phyloP scores from a whole-genome alignment of 2,329 filamentous ascomycete species.

The Eutypella sp. region DNA sequence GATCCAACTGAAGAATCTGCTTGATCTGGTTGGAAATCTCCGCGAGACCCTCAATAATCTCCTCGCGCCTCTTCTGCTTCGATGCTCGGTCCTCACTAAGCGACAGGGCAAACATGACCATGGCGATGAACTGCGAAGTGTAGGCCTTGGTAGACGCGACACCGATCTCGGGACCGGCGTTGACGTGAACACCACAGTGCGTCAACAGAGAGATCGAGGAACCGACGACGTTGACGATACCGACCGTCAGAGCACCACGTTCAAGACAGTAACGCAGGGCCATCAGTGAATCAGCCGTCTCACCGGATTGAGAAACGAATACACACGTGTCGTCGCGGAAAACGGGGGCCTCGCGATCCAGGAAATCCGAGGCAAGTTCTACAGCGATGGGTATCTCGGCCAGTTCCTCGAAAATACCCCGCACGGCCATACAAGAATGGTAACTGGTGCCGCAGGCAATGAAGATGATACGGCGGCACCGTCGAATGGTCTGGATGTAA shows the following conservation, averaged over 20 bases:
- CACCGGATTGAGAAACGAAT: slow-evolving; percentile 97
- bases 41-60: slow-evolving; percentile 91
- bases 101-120: slow-evolving; percentile 99
- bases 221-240: slow-evolving; percentile 97
- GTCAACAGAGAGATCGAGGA: slow-evolving; percentile 98
- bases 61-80: slow-evolving; percentile 84
- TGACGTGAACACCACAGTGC: slow-evolving; percentile 99
- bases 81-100: slow-evolving; percentile 94
- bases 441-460: slow-evolving; percentile 98
- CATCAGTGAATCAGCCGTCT: slow-evolving; percentile 97
- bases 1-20: slow-evolving; percentile 84
- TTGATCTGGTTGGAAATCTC: slow-evolving; percentile 89
- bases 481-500: slow-evolving; percentile 93
- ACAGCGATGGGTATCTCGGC: slow-evolving; percentile 97
- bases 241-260: slow-evolving; percentile 92
- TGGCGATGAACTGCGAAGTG: slow-evolving; percentile 98
- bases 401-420: slow-evolving; percentile 94
- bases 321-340: slow-evolving; percentile 99
- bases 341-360: slow-evolving; percentile 91
- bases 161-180: slow-evolving; percentile 97
- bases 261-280: slow-evolving; percentile 97
- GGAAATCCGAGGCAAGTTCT: slow-evolving; percentile 95
- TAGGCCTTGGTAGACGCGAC: slow-evolving; percentile 99
- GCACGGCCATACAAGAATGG: slow-evolving; percentile 99
- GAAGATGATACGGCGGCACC: slow-evolving; percentile 96